These are phyloP conservation scores for Fusarium mundagurra DNA, from an alignment of 2,329 filamentous ascomycete genomes.

Conservation along the genomic window DNA sequence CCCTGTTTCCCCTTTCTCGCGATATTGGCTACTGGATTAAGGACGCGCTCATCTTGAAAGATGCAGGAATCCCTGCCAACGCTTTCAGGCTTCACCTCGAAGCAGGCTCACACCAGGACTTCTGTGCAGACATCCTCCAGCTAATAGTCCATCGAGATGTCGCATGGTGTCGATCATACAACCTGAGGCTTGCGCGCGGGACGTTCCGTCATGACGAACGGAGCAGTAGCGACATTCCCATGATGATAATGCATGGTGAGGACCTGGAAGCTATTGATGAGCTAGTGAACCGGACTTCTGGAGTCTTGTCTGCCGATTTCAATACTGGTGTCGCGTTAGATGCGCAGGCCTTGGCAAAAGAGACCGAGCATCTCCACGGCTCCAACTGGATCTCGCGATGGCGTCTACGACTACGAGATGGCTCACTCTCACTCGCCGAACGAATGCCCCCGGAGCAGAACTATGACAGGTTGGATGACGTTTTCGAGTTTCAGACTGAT, in stretches of 20 bases:
- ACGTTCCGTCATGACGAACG: rapidly evolving
- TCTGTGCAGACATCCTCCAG: neutral
- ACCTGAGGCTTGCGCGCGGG: rapidly evolving
- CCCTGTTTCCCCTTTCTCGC: rapidly evolving
- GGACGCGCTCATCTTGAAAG: rapidly evolving
- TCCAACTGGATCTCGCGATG: rapidly evolving
- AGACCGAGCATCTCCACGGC: neutral
- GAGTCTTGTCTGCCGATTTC: neutral
- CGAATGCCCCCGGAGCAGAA: rapidly evolving
- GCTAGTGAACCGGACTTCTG: neutral
- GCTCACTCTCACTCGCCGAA: rapidly evolving
- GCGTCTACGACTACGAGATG: rapidly evolving
- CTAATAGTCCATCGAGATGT: neutral
- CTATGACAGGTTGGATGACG: rapidly evolving
- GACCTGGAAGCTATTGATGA: rapidly evolving
- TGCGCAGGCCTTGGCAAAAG: rapidly evolving
- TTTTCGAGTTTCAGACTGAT: neutral
- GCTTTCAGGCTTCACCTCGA: neutral
- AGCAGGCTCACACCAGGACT: neutral
- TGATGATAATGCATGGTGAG: rapidly evolving
- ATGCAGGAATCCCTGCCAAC: rapidly evolving
- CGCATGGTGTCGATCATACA: neutral
- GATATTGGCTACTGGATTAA: rapidly evolving
- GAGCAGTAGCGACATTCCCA: neutral
- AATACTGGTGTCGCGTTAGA: neutral